Evolutionary conservation across 192 early-diverging fungal genomes (phyloP).

Genomic region (Mortierella claussenii): DNA sequence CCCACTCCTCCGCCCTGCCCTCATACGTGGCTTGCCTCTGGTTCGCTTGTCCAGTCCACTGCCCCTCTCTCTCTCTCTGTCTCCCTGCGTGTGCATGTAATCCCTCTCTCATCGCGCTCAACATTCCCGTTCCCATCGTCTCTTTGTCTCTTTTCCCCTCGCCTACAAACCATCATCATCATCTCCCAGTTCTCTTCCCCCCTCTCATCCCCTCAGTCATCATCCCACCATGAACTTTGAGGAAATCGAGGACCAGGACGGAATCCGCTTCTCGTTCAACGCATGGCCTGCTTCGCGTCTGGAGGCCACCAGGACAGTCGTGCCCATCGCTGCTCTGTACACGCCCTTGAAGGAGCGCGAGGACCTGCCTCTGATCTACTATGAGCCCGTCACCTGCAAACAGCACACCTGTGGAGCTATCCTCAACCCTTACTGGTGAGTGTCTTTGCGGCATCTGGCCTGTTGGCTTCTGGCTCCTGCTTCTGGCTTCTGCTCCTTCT

Average conservation of each 20-base stretch:
- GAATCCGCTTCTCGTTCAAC: constrained; percentile 98
- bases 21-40: too few species aligned
- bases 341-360: constrained; percentile 95
- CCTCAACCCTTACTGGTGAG: constrained; percentile 97
- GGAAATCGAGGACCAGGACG: constrained; percentile 93
- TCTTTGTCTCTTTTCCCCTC: not conserved
- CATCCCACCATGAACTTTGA: constrained; percentile 78
- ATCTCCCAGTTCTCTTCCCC: constrained; percentile 3
- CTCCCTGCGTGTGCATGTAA: not conserved
- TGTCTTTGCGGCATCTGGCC: not conserved
- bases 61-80: not conserved
- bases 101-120: not conserved
- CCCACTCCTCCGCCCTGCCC: too few species aligned
- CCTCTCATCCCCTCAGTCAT: not conserved
- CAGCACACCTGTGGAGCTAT: constrained; percentile 91
- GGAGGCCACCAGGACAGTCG: constrained; percentile 94
- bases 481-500: not conserved
- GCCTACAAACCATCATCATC: constrained; percentile 4
- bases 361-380: constrained; percentile 85
- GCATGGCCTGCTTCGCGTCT: constrained; percentile 92
- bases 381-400: constrained; percentile 98
- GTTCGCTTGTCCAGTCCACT: too few species aligned
- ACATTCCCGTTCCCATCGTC: too few species aligned
- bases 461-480: too few species aligned
- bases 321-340: constrained; percentile 94